Evolutionary conservation across 2,329 filamentous ascomycete species (phyloP), one percentile per base, ranked within the genome.

Genomic region (Stemphylium lycopersici): DNA sequence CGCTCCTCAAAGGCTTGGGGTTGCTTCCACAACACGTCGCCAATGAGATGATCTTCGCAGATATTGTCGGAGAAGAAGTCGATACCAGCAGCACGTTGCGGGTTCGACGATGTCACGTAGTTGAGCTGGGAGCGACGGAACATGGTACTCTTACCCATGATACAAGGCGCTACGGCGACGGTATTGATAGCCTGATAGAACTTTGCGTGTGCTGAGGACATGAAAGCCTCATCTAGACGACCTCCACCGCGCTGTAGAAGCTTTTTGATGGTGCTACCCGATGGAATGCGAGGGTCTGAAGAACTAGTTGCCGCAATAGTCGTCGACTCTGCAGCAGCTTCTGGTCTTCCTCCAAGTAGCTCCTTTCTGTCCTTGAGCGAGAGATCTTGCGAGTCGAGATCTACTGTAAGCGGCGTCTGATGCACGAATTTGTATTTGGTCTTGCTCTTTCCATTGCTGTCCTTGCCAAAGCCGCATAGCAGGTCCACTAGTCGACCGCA

Each of bases 121-220:
- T 97, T 86, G 32, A 99, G 85, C 68, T 99, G 93, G 0, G 91
- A 90, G 58, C 90, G 90, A 55, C 95, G 90, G 77, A 98, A 99
- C 93, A 99, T 98, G 78, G 96, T 98, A 68, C 91, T 96, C 79
- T 99, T 99, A 45, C 95, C 95, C 18, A 98, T 89, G 53, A 96
- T 89, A 76, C 95, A 99, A 7, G 96, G 95, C 0, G 95, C 95
- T 47, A 98, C 79, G 3, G 90, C 84, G 13, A 97, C 91, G 0
- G 91, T 90, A 76, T 98, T 98, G 82, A 99, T 99, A 57, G 93
- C 95, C 7, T 89, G 89, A 79, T 99, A 99, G 81, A 99, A 98
- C 72, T 99, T 99, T 65, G 92, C 91, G 74, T 99, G 95, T 0
- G 91, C 87, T 0, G 92, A 95, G 0, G 91, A 88, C 83, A 99